A percentile compares a stretch with the other conserved stretches of the same genome.
These are phyloP conservation scores for Corymbia calophylla DNA, from an alignment of 441 rosid genomes.

Conservation along the genomic window DNA sequence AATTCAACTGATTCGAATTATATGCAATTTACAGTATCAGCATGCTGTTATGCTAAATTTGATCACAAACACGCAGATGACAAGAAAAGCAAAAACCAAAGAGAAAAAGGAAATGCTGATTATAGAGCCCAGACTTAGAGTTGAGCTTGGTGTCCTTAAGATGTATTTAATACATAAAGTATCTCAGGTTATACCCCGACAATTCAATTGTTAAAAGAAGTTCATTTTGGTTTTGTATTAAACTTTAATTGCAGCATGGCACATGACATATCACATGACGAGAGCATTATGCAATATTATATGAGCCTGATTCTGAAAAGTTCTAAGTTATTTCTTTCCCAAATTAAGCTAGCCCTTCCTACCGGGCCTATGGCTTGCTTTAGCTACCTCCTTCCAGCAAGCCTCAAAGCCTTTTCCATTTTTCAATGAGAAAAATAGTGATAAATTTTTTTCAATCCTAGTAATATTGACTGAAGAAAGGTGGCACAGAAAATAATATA, in stretches of 20 bases:
- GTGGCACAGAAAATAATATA: not conserved
- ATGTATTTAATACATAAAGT: not conserved
- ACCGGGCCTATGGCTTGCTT: not conserved
- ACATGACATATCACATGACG: not conserved
- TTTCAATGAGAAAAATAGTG: not conserved
- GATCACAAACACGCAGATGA: not conserved
- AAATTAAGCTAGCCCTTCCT: not conserved
- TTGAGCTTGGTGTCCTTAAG: not conserved
- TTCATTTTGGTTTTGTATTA: not conserved
- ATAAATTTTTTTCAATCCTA: not conserved
- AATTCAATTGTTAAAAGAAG: not conserved
- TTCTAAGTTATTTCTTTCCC: not conserved
- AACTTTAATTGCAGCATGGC: not conserved
- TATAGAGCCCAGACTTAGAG: not conserved
- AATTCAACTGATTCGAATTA: not conserved
- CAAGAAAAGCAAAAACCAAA: not conserved
- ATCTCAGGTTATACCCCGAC: not conserved
- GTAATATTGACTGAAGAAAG: not conserved
- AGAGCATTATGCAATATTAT: not conserved
- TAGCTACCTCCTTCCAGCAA: not conserved
- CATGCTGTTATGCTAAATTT: not conserved
- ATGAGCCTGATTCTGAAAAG: not conserved
- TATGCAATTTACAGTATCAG: not conserved
- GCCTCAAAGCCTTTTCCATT: not conserved
- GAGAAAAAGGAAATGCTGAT: not conserved